Conservation (phyloP, 805 yeast species). For the Monosporozyma yasuniensis region DNA sequence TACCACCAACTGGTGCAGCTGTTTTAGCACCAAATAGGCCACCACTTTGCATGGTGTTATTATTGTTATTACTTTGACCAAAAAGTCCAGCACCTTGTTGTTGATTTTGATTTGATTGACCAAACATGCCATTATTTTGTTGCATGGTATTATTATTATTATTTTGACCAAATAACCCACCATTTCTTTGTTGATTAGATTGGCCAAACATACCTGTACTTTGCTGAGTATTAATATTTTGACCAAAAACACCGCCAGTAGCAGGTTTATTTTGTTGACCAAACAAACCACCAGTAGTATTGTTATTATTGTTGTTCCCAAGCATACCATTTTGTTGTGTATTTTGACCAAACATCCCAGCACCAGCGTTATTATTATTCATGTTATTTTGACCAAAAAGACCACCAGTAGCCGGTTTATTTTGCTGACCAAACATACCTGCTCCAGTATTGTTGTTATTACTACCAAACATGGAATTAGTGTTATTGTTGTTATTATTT, state of each 20-base stretch:
- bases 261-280: slow-evolving; percentile 24
- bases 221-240: slow-evolving; percentile 11
- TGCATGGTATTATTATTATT: slow-evolving; percentile 8
- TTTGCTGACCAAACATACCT: slow-evolving; percentile 16
- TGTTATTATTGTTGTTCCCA: slow-evolving; percentile 24
- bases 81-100: slow-evolving; percentile 20
- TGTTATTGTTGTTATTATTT: slow-evolving; percentile 8
- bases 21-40: slow-evolving; percentile 19
- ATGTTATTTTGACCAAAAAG: slow-evolving; percentile 7
- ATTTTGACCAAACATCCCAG: slow-evolving; percentile 34
- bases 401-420: slow-evolving; percentile 7
- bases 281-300: slow-evolving; percentile 25
- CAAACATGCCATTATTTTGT: slow-evolving; percentile 2
- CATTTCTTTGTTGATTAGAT: slow-evolving; percentile 23
- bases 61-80: slow-evolving; percentile 10
- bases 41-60: slow-evolving; percentile 5
- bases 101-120: not conserved
- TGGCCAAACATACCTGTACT: slow-evolving; percentile 35
- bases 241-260: slow-evolving; percentile 24
- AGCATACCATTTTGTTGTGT: slow-evolving; percentile 21
- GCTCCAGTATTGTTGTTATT: slow-evolving; percentile 12
- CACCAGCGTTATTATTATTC: slow-evolving; percentile 3
- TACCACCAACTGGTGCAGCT: slow-evolving; percentile 18
- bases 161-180: slow-evolving; percentile 31
- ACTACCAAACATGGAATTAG: slow-evolving; percentile 29